A percentile compares a stretch with the other conserved stretches of the same genome.
Conservation (phyloP, 2,329 filamentous ascomycete species). For the Fusarium burgessii region DNA sequence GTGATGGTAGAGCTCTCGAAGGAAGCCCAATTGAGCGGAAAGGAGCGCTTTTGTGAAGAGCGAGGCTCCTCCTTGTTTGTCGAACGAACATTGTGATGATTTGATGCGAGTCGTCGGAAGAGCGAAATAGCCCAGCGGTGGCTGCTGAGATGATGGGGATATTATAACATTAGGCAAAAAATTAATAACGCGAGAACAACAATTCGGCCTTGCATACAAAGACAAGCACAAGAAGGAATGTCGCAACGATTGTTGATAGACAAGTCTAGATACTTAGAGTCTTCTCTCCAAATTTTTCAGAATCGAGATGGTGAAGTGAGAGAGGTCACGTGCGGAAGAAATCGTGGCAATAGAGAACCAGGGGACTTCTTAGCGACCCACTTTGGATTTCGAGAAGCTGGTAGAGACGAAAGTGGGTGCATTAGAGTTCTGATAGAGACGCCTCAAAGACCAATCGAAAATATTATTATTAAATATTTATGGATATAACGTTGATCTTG, state of each 20-base stretch:
- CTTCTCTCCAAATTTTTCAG: conserved; percentile 48
- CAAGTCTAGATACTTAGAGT: conserved; percentile 27
- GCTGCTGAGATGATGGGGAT: conserved; percentile 22
- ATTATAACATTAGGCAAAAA: conserved; percentile 44
- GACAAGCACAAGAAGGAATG: conserved; percentile 13
- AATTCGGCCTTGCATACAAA: neutral
- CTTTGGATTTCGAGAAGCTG: conserved; percentile 5
- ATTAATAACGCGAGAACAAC: neutral
- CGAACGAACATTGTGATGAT: conserved; percentile 52
- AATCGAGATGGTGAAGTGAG: conserved; percentile 14
- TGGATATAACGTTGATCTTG: accelerated
- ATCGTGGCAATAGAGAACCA: conserved; percentile 18
- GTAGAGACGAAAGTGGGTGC: neutral
- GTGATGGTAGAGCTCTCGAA: conserved; percentile 28
- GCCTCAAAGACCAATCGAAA: neutral
- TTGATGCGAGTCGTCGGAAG: conserved; percentile 1
- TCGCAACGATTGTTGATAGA: conserved; percentile 29
- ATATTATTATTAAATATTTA: neutral
- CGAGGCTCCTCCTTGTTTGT: conserved; percentile 49
- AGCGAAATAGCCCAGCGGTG: conserved; percentile 6
- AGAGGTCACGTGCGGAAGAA: conserved; percentile 37
- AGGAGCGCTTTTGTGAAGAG: conserved; percentile 39
- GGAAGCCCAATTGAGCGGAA: conserved; percentile 35
- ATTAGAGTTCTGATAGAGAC: neutral
- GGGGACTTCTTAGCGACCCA: conserved; percentile 21